Evolutionary conservation across 2,329 filamentous ascomycete species (phyloP).

Genomic region (Aureobasidium vineae): DNA sequence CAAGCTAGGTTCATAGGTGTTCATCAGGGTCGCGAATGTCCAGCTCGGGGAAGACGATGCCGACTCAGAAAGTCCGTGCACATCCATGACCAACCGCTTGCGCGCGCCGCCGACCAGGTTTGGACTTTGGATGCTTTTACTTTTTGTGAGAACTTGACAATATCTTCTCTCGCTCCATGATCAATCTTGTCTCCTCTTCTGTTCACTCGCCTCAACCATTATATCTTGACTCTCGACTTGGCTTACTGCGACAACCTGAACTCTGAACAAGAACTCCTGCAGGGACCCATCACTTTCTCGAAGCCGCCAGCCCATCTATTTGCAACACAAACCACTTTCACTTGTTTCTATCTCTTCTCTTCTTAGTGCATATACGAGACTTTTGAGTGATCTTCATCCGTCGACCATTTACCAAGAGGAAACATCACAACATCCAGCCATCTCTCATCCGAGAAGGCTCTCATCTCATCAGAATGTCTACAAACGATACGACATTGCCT

Average conservation of each 20-base stretch:
- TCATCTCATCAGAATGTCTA: not conserved
- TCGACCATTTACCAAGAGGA: not conserved
- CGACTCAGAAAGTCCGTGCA: slow-evolving; percentile 6
- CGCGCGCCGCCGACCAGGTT: not conserved
- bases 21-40: slow-evolving; percentile 22
- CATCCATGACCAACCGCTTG: not conserved
- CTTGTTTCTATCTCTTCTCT: not conserved
- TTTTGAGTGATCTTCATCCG: no score
- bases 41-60: slow-evolving; percentile 4
- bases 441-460: not conserved
- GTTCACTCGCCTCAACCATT: not conserved
- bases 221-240: not conserved
- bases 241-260: not conserved
- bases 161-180: not conserved
- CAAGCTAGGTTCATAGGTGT: slow-evolving; percentile 11
- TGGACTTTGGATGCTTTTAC: not conserved
- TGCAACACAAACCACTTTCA: slow-evolving; percentile 7
- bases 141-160: not conserved
- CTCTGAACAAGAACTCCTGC: not conserved
- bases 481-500: not conserved
- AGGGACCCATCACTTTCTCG: slow-evolving; percentile 12
- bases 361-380: not conserved
- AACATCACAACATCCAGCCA: not conserved
- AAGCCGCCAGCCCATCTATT: not conserved
- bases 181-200: not conserved